Evolutionary conservation across 805 yeast genomes (phyloP), one percentile per base, ranked within the genome.

Genomic region (Saturnispora besseyi): DNA sequence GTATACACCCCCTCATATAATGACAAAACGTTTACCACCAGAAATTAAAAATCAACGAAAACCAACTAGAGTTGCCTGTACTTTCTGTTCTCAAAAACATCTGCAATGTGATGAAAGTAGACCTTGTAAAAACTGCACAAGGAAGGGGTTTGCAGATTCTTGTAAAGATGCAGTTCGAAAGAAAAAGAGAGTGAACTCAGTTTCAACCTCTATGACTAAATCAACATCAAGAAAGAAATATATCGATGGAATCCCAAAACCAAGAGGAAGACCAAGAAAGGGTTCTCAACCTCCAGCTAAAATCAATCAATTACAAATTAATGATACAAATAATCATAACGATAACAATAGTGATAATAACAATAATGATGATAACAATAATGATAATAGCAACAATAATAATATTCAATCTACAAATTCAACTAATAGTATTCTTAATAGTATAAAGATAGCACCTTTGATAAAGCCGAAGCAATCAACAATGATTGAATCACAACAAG

Each of bases 111-210:
- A 84, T 53, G 67, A 75, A 50, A 71, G 74, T 28, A 66, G 93
- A 51, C 91, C 93, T 0, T 84, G 91, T 58, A 73, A 73, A 55
- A 84, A 84, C 60, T 84, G 93, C 64, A 57, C 72, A 21, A 84
- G 83, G 60, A 64, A 90, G 50, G 77, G 78, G 22, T 61, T 78
- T n/a, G 55, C 53, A 1, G 75, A 70, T 48, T 58, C 69, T 11
- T 84, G 93, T 62, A 68, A 66, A 34, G 86, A 83, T 60, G 76
- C 79, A 5, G 74, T 72, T 36, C 63, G 88, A 28, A 81, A 78
- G 59, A 59, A 60, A 47, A 62, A 61, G 48, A 43, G 40, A 48
- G 49, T 48, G 12, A 21, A 10, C 21, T 26, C 29, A 26, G 18
- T 5, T 30, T 6, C 30, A 4, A 40, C 7, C 6, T 32, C 41